These are phyloP conservation scores for Rhododendron vialii DNA, from an alignment of 148 eudicot species.

Conservation along the genomic window DNA sequence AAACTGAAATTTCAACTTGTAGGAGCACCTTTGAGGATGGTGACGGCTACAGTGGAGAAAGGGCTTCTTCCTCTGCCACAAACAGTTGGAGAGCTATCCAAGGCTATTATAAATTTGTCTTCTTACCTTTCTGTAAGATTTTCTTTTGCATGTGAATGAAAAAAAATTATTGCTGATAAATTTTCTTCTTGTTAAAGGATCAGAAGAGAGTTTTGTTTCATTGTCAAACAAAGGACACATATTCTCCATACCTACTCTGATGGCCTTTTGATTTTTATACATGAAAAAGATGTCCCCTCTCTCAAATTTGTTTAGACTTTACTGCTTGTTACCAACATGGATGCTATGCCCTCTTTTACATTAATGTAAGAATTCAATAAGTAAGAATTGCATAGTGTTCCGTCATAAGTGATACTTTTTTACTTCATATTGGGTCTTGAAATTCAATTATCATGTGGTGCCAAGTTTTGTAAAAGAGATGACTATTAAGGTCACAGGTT, in stretches of 20 bases:
- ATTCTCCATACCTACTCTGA: neutral
- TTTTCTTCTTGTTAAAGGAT: neutral
- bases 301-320: neutral
- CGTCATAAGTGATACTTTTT: neutral
- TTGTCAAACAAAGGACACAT: neutral
- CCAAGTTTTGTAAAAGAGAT: neutral
- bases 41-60: conserved; percentile 36
- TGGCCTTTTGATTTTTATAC: neutral
- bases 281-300: neutral
- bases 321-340: neutral
- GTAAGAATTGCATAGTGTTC: neutral
- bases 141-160: conserved; percentile 3
- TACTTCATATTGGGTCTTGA: neutral
- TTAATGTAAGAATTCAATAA: neutral
- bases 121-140: conserved; percentile 58
- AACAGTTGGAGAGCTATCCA: conserved; percentile 42
- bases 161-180: neutral
- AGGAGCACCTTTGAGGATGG: conserved; percentile 35
- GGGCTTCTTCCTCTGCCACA: conserved; percentile 36
- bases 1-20: neutral
- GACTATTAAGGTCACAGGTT: conserved; percentile 36
- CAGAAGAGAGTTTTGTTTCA: neutral
- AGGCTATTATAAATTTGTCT: conserved; percentile 37
- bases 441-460: neutral
- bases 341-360: neutral